Conservation (phyloP, 768 basidiomycete genomes). For the Pleurotus ostreatus region DNA sequence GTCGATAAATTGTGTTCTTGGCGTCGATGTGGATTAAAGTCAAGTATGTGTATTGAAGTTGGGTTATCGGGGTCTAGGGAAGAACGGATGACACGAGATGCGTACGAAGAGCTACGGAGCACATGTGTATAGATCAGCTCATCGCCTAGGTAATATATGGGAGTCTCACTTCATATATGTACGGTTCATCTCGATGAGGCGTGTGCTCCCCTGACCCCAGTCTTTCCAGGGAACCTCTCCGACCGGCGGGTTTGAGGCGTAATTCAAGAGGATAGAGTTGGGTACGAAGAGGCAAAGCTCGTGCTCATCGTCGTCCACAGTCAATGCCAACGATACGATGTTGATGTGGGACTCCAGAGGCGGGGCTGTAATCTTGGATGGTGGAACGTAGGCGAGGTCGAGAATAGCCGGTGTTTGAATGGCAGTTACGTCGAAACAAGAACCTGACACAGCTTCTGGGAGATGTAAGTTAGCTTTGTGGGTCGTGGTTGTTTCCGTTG, state of each 20-base stretch:
- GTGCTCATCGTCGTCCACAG: background rate
- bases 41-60: no score
- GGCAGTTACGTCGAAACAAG: conserved; percentile 14
- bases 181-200: conserved; percentile 6
- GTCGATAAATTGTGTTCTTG: no score
- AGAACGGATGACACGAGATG: no score
- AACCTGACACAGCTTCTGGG: conserved; percentile 10
- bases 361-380: conserved; percentile 20
- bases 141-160: background rate
- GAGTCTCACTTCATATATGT: conserved; percentile 13
- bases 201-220: conserved; percentile 15
- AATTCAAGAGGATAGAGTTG: conserved; percentile 10
- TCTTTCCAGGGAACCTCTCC: conserved; percentile 9
- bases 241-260: background rate
- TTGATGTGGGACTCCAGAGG: conserved; percentile 9
- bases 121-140: background rate
- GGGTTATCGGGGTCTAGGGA: no score
- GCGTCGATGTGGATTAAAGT: no score
- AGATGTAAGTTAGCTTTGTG: conserved; percentile 14
- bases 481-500: background rate
- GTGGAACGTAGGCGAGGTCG: conserved; percentile 14
- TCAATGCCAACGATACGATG: conserved; percentile 3
- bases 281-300: conserved; percentile 12
- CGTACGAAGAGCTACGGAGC: background rate
- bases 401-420: conserved; percentile 32